Percentiles rank a stretch among this genome's conserved stretches.
These are phyloP conservation scores for Lepiota venenata DNA, from an alignment of 768 basidiomycete species.

Conservation along the genomic window DNA sequence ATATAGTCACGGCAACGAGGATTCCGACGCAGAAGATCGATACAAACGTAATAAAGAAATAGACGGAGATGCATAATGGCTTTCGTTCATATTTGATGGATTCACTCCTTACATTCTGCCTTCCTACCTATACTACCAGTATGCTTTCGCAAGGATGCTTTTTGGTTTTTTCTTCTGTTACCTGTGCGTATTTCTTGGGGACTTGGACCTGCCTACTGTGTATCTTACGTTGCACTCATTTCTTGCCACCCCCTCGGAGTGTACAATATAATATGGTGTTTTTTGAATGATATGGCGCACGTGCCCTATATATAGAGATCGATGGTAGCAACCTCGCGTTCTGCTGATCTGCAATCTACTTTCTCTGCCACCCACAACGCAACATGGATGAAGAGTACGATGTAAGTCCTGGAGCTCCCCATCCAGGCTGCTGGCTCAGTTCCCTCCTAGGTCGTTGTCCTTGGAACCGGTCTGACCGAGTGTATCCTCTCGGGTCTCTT, in stretches of 20 bases:
- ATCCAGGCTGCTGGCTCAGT: conserved; percentile 15
- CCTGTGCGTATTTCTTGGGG: conserved; percentile 13
- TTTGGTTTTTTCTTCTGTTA: conserved; percentile 12
- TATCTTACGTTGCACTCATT: conserved; percentile 6
- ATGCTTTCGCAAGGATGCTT: neutral
- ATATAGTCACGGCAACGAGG: conserved; percentile 18
- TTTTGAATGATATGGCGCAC: conserved; percentile 9
- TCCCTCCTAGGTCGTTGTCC: conserved; percentile 67
- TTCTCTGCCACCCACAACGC: conserved; percentile 1
- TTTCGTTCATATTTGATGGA: neutral
- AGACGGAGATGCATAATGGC: neutral
- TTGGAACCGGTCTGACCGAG: conserved; percentile 97
- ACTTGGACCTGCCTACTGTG: neutral
- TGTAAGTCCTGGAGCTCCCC: conserved; percentile 39
- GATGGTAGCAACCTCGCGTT: conserved; percentile 18
- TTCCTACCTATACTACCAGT: neutral
- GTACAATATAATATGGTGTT: neutral
- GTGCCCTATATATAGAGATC: conserved; percentile 12
- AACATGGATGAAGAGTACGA: conserved; percentile 99
- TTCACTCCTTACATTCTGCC: neutral
- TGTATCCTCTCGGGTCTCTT: conserved; percentile 97
- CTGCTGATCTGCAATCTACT: conserved; percentile 18
- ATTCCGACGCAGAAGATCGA: conserved; percentile 22
- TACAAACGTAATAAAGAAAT: conserved; percentile 22
- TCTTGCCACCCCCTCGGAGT: conserved; percentile 1